A percentile compares a stretch with the other conserved stretches of the same genome.
Conservation (phyloP, 352 stramenopile species). For the Pythium folliculosum region DNA sequence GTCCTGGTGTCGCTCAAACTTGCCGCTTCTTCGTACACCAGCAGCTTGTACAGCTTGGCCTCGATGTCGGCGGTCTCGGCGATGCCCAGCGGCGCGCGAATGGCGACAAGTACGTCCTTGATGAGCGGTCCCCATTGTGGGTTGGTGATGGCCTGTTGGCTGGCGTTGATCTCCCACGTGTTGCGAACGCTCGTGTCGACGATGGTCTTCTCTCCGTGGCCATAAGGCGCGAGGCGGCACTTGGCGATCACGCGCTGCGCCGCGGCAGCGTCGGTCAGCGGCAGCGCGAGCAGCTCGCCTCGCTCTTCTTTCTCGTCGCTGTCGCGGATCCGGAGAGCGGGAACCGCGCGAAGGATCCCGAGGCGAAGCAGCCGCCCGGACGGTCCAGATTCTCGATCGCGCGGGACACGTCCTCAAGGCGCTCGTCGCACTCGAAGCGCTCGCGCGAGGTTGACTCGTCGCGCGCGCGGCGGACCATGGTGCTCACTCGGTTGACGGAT, state of each 20-base stretch:
- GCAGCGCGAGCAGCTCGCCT: not conserved
- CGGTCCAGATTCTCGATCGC: constrained; percentile 15
- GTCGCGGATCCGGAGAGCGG: constrained; percentile 3
- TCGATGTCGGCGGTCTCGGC: constrained; percentile 4
- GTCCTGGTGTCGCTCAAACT: constrained; percentile 49
- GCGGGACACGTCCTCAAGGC: constrained; percentile 3
- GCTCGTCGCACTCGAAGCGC: constrained; percentile 11
- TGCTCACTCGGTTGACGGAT: too few species aligned
- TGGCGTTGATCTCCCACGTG: constrained; percentile 28
- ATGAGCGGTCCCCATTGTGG: constrained; percentile 12
- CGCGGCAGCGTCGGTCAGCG: not conserved
- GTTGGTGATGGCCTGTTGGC: constrained; percentile 17
- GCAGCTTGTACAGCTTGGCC: constrained; percentile 43
- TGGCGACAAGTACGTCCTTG: constrained; percentile 5
- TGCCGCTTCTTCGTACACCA: constrained; percentile 45
- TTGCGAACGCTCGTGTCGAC: constrained; percentile 29
- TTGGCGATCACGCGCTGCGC: constrained; percentile 15
- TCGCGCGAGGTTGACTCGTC: too few species aligned
- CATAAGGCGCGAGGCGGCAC: constrained; percentile 24
- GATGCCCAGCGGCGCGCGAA: constrained; percentile 19
- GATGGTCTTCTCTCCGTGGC: constrained; percentile 26
- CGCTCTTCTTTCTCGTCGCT: too few species aligned
- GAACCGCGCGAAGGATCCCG: constrained; percentile 6
- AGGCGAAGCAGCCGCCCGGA: constrained; percentile 12
- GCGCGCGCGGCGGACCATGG: not conserved